These are phyloP conservation scores for Discostella pseudostelligera DNA, from an alignment of 108 stramenopile species.

Conservation along the genomic window DNA sequence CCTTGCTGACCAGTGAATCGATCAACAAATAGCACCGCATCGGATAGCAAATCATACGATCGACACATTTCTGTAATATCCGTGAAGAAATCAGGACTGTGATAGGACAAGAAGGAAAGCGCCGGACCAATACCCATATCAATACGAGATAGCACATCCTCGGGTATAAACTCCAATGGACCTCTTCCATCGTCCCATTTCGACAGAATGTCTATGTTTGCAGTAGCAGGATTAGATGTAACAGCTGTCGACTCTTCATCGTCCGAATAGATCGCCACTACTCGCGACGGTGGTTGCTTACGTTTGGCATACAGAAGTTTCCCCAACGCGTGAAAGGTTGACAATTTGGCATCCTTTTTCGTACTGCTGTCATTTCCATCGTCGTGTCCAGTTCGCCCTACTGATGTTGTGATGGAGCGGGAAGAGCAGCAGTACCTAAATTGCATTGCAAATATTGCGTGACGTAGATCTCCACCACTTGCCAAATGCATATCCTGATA, in stretches of 20 bases:
- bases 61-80: constrained; percentile 65
- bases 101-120: constrained; percentile 73
- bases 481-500: constrained; percentile 63
- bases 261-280: background rate
- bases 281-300: constrained; percentile 5
- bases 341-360: constrained; percentile 61
- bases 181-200: constrained; percentile 41
- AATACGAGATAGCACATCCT: constrained; percentile 65
- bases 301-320: constrained; percentile 90
- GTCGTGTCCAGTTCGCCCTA: background rate
- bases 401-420: background rate
- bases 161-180: constrained; percentile 78
- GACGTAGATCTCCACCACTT: constrained; percentile 79
- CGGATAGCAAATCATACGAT: constrained; percentile 61
- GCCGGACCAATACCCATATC: constrained; percentile 69
- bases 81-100: constrained; percentile 84
- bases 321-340: constrained; percentile 87
- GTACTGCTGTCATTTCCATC: constrained; percentile 2
- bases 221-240: background rate
- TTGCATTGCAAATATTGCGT: constrained; percentile 83
- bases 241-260: constrained; percentile 12
- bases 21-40: constrained; percentile 62
- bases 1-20: constrained; percentile 19
- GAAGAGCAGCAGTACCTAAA: constrained; percentile 36
- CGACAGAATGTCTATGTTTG: background rate